Evolutionary conservation across 1,284 basidiomycete species (phyloP).

Genomic region (Sanghuangporus baumii): DNA sequence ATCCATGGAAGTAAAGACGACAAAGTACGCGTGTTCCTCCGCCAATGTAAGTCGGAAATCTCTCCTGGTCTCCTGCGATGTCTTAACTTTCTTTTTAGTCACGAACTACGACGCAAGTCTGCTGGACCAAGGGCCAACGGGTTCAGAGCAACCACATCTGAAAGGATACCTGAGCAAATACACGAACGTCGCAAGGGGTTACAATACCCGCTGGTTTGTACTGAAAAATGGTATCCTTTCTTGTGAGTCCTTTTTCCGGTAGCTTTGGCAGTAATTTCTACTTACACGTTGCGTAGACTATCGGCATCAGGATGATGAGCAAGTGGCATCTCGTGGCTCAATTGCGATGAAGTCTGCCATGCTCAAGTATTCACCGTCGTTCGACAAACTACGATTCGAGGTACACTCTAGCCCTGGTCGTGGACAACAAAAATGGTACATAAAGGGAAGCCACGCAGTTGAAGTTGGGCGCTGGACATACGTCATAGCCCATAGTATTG

Average conservation of each 20-base stretch:
- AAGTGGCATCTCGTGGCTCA: constrained; percentile 80
- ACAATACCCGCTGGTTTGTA: constrained; percentile 93
- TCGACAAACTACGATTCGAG: constrained; percentile 77
- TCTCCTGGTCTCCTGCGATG: background rate
- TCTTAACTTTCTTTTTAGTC: constrained; percentile 37
- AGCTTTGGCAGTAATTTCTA: background rate
- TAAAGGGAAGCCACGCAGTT: constrained; percentile 87
- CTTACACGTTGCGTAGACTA: constrained; percentile 50
- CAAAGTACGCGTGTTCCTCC: constrained; percentile 76
- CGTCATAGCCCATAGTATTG: constrained; percentile 69
- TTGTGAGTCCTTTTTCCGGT: constrained; percentile 41
- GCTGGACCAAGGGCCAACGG: constrained; percentile 36
- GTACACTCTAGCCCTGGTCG: constrained; percentile 61
- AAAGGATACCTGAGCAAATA: constrained; percentile 88
- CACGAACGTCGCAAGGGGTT: constrained; percentile 86
- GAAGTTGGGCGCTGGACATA: constrained; percentile 88
- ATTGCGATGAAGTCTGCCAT: constrained; percentile 83
- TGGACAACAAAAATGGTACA: constrained; percentile 75
- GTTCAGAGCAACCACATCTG: constrained; percentile 57
- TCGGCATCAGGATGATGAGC: constrained; percentile 89
- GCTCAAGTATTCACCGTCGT: constrained; percentile 43
- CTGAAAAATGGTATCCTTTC: constrained; percentile 82
- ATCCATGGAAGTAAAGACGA: constrained; percentile 60
- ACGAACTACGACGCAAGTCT: constrained; percentile 74
- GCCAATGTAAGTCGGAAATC: constrained; percentile 59